Base-by-base conservation (phyloP, 495 filamentous ascomycete species). In the Chaetomium tenue region DNA sequence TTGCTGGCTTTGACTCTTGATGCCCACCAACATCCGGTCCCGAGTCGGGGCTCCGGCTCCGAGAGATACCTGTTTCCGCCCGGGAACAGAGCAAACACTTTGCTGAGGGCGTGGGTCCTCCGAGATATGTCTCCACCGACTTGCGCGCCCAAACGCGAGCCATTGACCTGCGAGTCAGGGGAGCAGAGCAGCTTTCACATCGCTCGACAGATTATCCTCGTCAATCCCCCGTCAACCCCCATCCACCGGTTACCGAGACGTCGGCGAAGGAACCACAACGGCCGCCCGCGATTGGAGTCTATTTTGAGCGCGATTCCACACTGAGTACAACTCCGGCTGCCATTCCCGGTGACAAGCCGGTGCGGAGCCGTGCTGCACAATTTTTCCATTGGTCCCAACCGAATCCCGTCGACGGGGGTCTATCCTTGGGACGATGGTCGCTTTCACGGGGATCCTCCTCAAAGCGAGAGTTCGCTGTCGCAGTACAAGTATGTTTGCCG, bases 261-360 rank as follows among this genome's bases (percentile, higher is more conserved):
- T 33, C 15, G 57, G 51, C 37, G 37, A 57, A 48, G 52, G 58
- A 39, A 40, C 58, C 37, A 47, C 20, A 12, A 51, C n/a, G 26
- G 20, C 26, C 42, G 11, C 5, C 22, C 25, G 40, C 39, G 6
- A 61, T 57, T 61, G 58, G 63, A 22, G 40, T 56, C 51, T 66
- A 66, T 66, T 66, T 66, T 66, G 23, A 58, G 63, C 30, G 26
- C 28, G 47, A 22, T 60, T 54, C 33, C 58, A 61, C 63, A 37
- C 39, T 25, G 50, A 55, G 51, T 61, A 40, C 63, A 44, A 18
- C 40, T 18, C 63, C 58, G 63, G 63, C 40, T 61, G 51, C 48
- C 58, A 44, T 18, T 47, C 33, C 63, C 63, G 58, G 63, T 57
- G 63, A 66, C 51, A 56, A 55, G 58, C 51, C 58, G 63, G 63